Conservation (phyloP, 805 yeast species). For the Candida sithepensis region DNA sequence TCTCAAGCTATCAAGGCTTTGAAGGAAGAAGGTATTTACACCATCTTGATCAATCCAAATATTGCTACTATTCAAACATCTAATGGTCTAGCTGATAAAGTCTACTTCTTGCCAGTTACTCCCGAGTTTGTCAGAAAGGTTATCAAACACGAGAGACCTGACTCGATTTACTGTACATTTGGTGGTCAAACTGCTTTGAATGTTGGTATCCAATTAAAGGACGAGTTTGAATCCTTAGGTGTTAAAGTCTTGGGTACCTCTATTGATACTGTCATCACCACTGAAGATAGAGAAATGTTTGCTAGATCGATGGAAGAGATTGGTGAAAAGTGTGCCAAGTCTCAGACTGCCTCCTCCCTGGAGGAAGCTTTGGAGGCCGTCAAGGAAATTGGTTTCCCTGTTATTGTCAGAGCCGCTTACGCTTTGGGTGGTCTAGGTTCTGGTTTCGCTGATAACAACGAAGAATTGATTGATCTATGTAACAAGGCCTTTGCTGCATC, state of each 20-base stretch:
- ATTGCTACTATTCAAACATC: conserved; percentile 99
- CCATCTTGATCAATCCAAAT: conserved; percentile 93
- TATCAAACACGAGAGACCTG: conserved; percentile 92
- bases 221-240: conserved; percentile 87
- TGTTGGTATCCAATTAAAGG: conserved; percentile 94
- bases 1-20: conserved; percentile 97
- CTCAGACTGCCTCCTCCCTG: conserved; percentile 76
- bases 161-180: conserved; percentile 93
- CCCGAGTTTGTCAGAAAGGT: conserved; percentile 96
- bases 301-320: conserved; percentile 94
- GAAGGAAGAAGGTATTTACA: conserved; percentile 96
- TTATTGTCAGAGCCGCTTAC: conserved; percentile 95
- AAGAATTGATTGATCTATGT: conserved; percentile 82
- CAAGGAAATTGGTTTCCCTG: conserved; percentile 78
- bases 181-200: conserved; percentile 98
- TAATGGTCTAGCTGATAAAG: conserved; percentile 96
- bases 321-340: conserved; percentile 91
- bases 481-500: conserved; percentile 85
- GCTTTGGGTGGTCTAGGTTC: conserved; percentile 98
- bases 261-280: conserved; percentile 91
- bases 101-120: conserved; percentile 95
- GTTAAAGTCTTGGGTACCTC: conserved; percentile 96
- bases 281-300: conserved; percentile 96
- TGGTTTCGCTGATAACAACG: conserved; percentile 84
- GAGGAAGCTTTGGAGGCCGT: conserved; percentile 82